Evolutionary conservation across 441 rosid species (phyloP), one percentile per base, ranked within the genome.

Genomic region (Erodium trifolium): DNA sequence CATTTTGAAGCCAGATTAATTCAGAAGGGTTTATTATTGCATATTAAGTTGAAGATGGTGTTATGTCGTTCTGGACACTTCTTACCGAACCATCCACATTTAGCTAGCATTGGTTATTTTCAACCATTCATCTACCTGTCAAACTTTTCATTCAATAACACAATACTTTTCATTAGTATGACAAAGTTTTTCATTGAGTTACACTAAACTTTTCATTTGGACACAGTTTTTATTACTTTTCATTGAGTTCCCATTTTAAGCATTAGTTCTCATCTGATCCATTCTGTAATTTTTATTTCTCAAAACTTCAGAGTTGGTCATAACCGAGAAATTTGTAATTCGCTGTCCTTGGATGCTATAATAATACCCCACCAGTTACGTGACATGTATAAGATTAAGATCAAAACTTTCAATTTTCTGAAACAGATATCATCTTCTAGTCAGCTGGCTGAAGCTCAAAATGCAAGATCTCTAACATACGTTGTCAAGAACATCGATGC

Each of bases 401-500:
- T 47, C 55, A 47, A 12, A 47, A 62, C 7, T 9, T 65, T 71
- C 74, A 45, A 60, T 72, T 47, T 79, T 71, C 16, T 76, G 68
- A 69, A 65, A 74, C 90, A 87, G 89, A 64, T 79, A 75, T 81
- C 79, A 67, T 73, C 84, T 39, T 77, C 65, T 13, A 2, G 73
- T 10, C 73, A 78, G 69, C 73, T 88, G 63, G 80, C 77, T 31
- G 82, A 62, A 66, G 83, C 88, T 8, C 69, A 75, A 70, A 86
- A 88, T 70, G 82, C 79, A 53, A 87, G 93, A 71, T 74, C 92
- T 59, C 71, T 94, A 59, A 84, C 83, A 8, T 74, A 64, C 62
- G 82, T 76, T 34, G 80, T 94, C 69, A 94, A 81, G 82, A 84
- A 83, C 72, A 77, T 82, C 73, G 93, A 94, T 72, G 84, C 85